These are phyloP conservation scores for Thraustochytrium sp. DNA, from an alignment of 352 stramenopile species.

Conservation along the genomic window DNA sequence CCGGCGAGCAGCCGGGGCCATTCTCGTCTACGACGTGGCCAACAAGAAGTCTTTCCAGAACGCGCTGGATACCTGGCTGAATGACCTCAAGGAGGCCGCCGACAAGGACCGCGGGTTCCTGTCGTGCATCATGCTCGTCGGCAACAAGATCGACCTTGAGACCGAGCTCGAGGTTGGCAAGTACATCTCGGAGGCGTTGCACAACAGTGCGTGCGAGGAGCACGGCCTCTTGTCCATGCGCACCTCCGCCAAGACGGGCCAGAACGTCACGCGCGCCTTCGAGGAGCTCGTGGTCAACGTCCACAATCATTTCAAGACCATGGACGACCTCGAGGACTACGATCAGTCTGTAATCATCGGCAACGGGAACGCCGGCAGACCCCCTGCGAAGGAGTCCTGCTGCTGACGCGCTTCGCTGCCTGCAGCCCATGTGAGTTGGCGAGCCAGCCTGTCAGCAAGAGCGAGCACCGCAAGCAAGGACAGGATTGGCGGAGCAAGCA, in stretches of 20 bases:
- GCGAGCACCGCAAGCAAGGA: background rate
- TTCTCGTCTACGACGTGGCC: constrained; percentile 70
- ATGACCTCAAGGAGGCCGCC: constrained; percentile 64
- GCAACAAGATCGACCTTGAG: constrained; percentile 69
- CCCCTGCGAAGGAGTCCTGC: background rate
- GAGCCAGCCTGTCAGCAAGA: background rate
- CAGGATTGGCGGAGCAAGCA: background rate
- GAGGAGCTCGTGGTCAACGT: constrained; percentile 62
- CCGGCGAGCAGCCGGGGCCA: constrained; percentile 62
- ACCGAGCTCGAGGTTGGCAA: constrained; percentile 44
- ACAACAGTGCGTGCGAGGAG: constrained; percentile 54
- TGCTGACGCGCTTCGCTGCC: background rate
- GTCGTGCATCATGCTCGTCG: constrained; percentile 66
- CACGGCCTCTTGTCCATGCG: constrained; percentile 59
- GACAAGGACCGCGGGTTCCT: constrained; percentile 61
- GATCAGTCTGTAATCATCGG: constrained; percentile 35
- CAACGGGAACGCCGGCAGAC: constrained; percentile 11
- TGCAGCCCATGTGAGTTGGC: background rate
- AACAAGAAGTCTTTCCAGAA: constrained; percentile 63
- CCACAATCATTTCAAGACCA: constrained; percentile 43
- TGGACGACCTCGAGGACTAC: constrained; percentile 39
- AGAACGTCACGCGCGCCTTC: constrained; percentile 63
- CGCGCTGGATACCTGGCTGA: constrained; percentile 64
- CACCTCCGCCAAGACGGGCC: constrained; percentile 63
- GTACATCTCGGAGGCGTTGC: constrained; percentile 45